Base-by-base conservation (phyloP, 2,329 filamentous ascomycete genomes). In the Pseudocercospora fijiensis region DNA sequence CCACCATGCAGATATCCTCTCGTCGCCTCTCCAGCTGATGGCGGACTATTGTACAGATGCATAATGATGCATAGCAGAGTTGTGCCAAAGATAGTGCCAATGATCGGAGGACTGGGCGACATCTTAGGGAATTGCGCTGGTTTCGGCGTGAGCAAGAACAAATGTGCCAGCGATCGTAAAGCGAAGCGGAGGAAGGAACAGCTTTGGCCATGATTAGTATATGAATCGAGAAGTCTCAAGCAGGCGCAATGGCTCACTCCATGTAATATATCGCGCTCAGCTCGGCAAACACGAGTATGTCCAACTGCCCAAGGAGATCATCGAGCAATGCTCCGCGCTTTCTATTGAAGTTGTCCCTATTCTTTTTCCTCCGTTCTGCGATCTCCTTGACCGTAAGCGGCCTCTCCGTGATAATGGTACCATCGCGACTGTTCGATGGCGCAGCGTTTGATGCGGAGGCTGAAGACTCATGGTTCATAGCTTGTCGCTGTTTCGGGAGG, bases 221-320 rank as follows among this genome's bases (percentile, higher is more conserved):
- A 30, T 26, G 7, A 5, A 20, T 2, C 22, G 7, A 10, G 26
- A 3, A 28, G 16, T 9, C 9, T 51, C 26, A 20, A 18, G 33
- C 11, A 28, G 22, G 7, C 7, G 18, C 1, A 4, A 0, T 33
- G n/a, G 22, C 83, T 71, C 79, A 87, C 85, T 88, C 86, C 76
- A 87, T 81, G 73, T 88, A 85, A 75, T 88, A 88, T 63, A 87
- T 75, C 7, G 82, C 80, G 41, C 85, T 85, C 64, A 88, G 77
- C 77, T 88, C 79, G 73, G 85, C 83, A 76, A 86, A 88, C 61
- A 87, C 81, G 55, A 86, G 71, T 69, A 85, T 80, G 70, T 88
- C 86, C 49, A 88, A 75, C 69, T 83, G 81, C 61, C 82, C 80
- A 65, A 87, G 78, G 57, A 88, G 73, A 60, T 84, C 80, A 69